phyloP scores from a whole-genome alignment of 2,329 filamentous ascomycete genomes.

The Sclerotinia minor region DNA sequence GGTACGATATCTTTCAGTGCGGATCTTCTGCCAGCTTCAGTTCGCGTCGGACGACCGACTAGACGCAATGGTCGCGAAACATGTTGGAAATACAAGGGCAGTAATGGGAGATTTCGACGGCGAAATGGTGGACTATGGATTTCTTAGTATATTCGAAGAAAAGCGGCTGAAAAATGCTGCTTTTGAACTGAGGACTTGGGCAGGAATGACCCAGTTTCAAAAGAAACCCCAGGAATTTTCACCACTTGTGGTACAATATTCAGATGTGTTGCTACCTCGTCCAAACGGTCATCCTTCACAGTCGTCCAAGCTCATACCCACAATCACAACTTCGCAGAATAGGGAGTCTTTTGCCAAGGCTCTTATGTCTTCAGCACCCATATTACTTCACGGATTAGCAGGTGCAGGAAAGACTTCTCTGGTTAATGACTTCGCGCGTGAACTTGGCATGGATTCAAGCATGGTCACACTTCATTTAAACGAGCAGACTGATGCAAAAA shows the following conservation, averaged over 20 bases:
- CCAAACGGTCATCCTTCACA: slow-evolving; percentile 52
- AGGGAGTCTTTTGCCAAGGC: slow-evolving; percentile 66
- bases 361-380: slow-evolving; percentile 67
- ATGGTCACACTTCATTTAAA: slow-evolving; percentile 97
- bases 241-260: slow-evolving; percentile 63
- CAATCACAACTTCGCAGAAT: slow-evolving; percentile 71
- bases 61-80: slow-evolving; percentile 66
- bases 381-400: slow-evolving; percentile 78
- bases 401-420: slow-evolving; percentile 90
- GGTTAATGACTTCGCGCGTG: slow-evolving; percentile 76
- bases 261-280: slow-evolving; percentile 65
- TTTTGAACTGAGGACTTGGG: not conserved
- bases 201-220: not conserved
- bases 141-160: slow-evolving; percentile 62
- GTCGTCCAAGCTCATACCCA: slow-evolving; percentile 62
- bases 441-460: slow-evolving; percentile 73
- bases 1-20: slow-evolving; percentile 78
- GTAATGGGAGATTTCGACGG: slow-evolving; percentile 76
- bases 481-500: slow-evolving; percentile 97
- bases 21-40: slow-evolving; percentile 77
- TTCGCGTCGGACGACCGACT: slow-evolving; percentile 77
- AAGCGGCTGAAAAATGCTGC: slow-evolving; percentile 35
- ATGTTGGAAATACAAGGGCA: slow-evolving; percentile 61
- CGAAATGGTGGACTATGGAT: slow-evolving; percentile 72
- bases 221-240: slow-evolving; percentile 49